Conservation (phyloP, 148 eudicot genomes). For the Rhododendron williamsianum region DNA sequence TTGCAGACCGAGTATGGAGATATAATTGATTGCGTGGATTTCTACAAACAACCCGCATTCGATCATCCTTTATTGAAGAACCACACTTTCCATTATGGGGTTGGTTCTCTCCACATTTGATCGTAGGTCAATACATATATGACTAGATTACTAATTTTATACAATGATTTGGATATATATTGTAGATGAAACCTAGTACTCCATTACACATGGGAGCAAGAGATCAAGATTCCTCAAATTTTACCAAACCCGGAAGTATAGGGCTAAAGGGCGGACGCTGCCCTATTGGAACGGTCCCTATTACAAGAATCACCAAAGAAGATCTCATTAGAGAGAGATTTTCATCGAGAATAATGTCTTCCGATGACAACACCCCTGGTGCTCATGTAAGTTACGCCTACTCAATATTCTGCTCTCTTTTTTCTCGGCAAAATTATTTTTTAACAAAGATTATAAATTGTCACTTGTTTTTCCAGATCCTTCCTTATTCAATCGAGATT, state of each 20-base stretch:
- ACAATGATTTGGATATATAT: not conserved
- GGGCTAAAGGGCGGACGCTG: not conserved
- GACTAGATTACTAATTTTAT: not conserved
- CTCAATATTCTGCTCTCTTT: too few species aligned
- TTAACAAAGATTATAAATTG: too few species aligned
- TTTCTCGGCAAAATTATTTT: too few species aligned
- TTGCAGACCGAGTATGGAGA: too few species aligned
- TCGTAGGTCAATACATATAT: not conserved
- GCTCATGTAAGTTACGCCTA: too few species aligned
- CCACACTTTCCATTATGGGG: not conserved
- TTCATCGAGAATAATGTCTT: not conserved
- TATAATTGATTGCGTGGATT: too few species aligned
- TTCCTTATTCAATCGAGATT: too few species aligned
- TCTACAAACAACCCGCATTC: too few species aligned
- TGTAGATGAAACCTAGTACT: not conserved
- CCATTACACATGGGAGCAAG: not conserved
- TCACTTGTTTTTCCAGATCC: too few species aligned
- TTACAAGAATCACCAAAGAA: not conserved
- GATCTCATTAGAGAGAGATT: constrained; percentile 2
- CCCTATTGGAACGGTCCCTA: constrained; percentile 3
- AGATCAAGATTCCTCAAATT: not conserved
- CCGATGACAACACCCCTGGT: too few species aligned
- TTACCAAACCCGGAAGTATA: not conserved
- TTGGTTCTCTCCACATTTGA: not conserved
- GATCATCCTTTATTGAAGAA: too few species aligned